Conservation (phyloP, 306 rosid genomes). For the Prosopis cineraria region DNA sequence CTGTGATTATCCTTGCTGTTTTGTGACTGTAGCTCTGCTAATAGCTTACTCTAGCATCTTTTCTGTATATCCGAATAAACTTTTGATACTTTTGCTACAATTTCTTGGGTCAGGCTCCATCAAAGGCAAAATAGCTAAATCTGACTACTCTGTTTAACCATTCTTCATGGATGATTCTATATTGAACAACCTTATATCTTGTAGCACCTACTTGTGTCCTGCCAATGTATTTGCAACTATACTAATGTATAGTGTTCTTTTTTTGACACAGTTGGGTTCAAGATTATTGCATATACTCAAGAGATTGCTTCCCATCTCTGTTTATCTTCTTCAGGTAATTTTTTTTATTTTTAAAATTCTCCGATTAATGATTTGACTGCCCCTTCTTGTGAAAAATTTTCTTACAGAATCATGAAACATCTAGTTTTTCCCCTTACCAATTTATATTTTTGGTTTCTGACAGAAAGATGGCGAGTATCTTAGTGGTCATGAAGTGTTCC, state of each 20-base stretch:
- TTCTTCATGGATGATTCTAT: neutral
- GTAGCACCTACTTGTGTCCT: neutral
- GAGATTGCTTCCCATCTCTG: conserved; percentile 95
- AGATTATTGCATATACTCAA: conserved; percentile 88
- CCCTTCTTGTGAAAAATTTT: conserved; percentile 18
- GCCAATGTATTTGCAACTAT: neutral
- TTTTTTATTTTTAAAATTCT: conserved; percentile 7
- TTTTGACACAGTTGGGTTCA: conserved; percentile 75
- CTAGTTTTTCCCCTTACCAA: neutral
- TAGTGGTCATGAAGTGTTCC: conserved; percentile 93
- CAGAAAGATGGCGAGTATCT: conserved; percentile 97
- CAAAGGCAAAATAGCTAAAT: neutral
- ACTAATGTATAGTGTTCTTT: conserved; percentile 21
- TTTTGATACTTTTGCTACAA: neutral
- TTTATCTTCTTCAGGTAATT: conserved; percentile 88
- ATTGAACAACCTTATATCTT: neutral
- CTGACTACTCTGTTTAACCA: neutral
- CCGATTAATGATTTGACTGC: conserved; percentile 24
- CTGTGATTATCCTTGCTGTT: no score
- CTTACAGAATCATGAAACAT: conserved; percentile 22
- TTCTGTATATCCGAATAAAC: neutral
- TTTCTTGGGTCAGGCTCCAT: neutral
- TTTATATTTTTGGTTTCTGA: conserved; percentile 34
- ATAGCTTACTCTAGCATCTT: neutral
- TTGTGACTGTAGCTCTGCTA: no score